Percentiles rank a stretch among this genome's conserved stretches.
Conservation (phyloP, 768 basidiomycete genomes). For the Xerocomellus dryophilus region DNA sequence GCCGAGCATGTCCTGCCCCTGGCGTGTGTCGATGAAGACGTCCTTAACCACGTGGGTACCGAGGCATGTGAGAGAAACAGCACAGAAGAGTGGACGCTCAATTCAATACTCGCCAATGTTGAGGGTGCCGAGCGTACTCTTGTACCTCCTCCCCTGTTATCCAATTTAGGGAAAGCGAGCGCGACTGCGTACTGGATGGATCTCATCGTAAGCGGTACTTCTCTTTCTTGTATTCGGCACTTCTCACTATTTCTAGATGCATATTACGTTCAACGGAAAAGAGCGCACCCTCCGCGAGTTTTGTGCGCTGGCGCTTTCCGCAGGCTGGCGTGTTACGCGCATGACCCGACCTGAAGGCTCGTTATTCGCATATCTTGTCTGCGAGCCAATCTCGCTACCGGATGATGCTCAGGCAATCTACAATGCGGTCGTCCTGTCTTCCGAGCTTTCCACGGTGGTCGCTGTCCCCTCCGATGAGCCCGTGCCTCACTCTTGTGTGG, state of each 20-base stretch:
- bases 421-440: constrained; percentile 18
- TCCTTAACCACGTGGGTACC: constrained; percentile 2
- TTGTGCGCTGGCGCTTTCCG: constrained; percentile 47
- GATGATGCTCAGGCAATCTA: constrained; percentile 27
- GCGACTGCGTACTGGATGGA: constrained; percentile 69
- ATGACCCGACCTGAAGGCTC: constrained; percentile 59
- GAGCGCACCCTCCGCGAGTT: constrained; percentile 69
- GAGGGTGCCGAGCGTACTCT: constrained; percentile 53
- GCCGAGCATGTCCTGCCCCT: constrained; percentile 70
- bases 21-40: constrained; percentile 55
- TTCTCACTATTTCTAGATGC: constrained; percentile 49
- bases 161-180: constrained; percentile 72
- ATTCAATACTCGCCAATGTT: constrained; percentile 36
- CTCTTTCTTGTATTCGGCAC: background rate
- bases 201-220: constrained; percentile 46
- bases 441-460: constrained; percentile 16
- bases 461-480: constrained; percentile 9
- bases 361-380: constrained; percentile 68
- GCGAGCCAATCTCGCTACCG: constrained; percentile 58
- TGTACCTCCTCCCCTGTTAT: constrained; percentile 59
- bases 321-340: constrained; percentile 60
- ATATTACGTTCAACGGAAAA: constrained; percentile 62
- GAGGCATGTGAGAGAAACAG: constrained; percentile 6
- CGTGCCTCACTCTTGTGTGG: background rate
- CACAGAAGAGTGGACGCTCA: constrained; percentile 27